Base-by-base conservation (phyloP, 78 protist genomes). In the Tieghemostelium lacteum region DNA sequence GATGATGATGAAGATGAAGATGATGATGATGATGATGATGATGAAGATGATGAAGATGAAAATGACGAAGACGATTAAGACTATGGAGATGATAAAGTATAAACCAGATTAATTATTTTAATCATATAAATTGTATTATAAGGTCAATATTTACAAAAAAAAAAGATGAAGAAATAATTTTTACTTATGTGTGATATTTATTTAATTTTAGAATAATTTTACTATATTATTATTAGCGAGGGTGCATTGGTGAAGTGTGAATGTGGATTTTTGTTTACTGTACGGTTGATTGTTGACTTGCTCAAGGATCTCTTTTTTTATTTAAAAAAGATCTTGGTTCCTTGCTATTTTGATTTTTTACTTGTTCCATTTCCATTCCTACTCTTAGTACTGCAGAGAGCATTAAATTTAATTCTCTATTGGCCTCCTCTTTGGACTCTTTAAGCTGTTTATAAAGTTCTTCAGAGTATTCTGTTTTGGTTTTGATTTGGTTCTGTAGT, bases 241-340 rank as follows among this genome's bases (percentile, higher is more conserved):
- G n/a, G n/a, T n/a, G n/a, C n/a, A n/a, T n/a, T n/a, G n/a, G n/a
- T n/a, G n/a, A n/a, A n/a, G n/a, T n/a, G n/a, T n/a, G n/a, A n/a
- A n/a, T n/a, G n/a, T n/a, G n/a, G n/a, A n/a, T n/a, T n/a, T n/a
- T n/a, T n/a, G n/a, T n/a, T n/a, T n/a, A n/a, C n/a, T n/a, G n/a
- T n/a, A n/a, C n/a, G n/a, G n/a, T n/a, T n/a, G n/a, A 28, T 50
- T 49, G 12, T 29, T 8, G 10, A 28, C 7, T 58, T 54, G n/a
- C 64, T 63, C 45, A 77, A 58, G 66, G 78, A 58, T 42, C 67
- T 83, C 91, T 52, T 36, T 83, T 83, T 45, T 83, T 83, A 57
- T 83, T 83, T 69, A 83, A 83, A 60, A 57, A 83, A 14, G 91
- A 24, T 83, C 91, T 83, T 60, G 78, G 77, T 40, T 69, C 78